Evolutionary conservation across 371 early-diverging fungal genomes (phyloP), one percentile per base, ranked within the genome.

Genomic region (Zychaea mexicana): DNA sequence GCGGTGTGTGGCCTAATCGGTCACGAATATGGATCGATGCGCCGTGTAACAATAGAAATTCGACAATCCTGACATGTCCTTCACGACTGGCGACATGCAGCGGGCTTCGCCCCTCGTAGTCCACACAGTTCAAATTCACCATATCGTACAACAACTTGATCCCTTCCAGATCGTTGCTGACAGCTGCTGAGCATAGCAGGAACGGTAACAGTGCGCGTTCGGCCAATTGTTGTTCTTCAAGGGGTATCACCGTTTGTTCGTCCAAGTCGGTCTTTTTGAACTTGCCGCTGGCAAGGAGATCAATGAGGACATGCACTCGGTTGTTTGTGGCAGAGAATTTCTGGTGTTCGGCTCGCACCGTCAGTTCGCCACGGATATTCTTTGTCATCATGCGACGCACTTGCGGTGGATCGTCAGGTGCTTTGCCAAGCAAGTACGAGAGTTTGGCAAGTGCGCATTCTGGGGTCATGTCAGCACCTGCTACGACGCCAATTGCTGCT

Each of bases 381-480:
- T 78, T 81, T 5, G 88, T 84, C 84, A 98, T 92, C 65, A 94
- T 74, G 36, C 82, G 81, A 21, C 97, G 93, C 55, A 94, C 90
- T 58, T 79, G 65, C 15, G 88, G 85, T 3, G 91, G 88, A 52
- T 84, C 61, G 47, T 76, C 60, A n/a, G 84, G 88, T 3, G 49
- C 28, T 47, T 74, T 76, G 22, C 95, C 94, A 1, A 98, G 81
- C 32, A 98, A 74, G 68, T 97, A 98, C 19, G 94, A 90, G 4
- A 98, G 87, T 70, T 98, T 98, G 12, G 97, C 94, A 13, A 97
- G 73, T 0, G 98, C 98, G 67, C 96, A 96, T 80, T 98, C 98
- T 7, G 97, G 91, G 1, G 98, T 98, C 97, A 98, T 96, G 70
- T 98, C 98, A n/a, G 90, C 85, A 17, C 99, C 99, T 1, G 99